These are phyloP conservation scores for Groenewaldozyma tartarivorans DNA, from an alignment of 805 yeast species.

Conservation along the genomic window DNA sequence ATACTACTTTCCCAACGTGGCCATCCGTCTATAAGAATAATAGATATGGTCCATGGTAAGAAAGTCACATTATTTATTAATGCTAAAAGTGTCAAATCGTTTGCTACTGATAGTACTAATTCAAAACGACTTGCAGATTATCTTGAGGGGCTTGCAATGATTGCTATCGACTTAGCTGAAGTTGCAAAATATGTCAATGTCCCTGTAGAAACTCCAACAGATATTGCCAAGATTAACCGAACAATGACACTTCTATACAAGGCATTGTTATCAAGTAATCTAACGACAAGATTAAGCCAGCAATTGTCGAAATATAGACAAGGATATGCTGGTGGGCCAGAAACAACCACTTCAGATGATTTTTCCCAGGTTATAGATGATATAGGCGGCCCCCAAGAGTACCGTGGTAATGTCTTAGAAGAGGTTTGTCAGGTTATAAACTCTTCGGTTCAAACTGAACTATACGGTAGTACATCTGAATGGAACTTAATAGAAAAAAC, in stretches of 20 bases:
- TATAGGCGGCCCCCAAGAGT: too few relatives aligned
- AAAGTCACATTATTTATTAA: constrained; percentile 7
- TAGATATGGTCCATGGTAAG: constrained; percentile 7
- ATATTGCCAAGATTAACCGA: constrained; percentile 19
- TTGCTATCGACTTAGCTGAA: constrained; percentile 21
- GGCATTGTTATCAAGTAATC: constrained; percentile 1
- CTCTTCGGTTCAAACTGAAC: neutral
- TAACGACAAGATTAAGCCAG: neutral
- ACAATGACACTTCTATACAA: constrained; percentile 12
- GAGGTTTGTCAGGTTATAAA: neutral
- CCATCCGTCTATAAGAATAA: constrained; percentile 19
- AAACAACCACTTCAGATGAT: neutral
- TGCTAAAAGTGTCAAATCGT: constrained; percentile 17
- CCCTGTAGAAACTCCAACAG: constrained; percentile 14
- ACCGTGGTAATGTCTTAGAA: too few relatives aligned
- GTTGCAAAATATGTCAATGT: constrained; percentile 23
- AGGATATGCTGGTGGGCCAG: neutral
- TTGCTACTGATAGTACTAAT: constrained; percentile 22
- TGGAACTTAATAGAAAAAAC: neutral
- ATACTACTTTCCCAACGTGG: constrained; percentile 21
- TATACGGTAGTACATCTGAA: neutral
- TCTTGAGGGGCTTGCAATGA: constrained; percentile 26
- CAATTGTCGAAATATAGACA: neutral
- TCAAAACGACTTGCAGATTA: constrained; percentile 24
- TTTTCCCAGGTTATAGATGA: too few relatives aligned